Evolutionary conservation across 306 rosid genomes (phyloP), one percentile per base, ranked within the genome.

Genomic region (Trifolium subterraneum): DNA sequence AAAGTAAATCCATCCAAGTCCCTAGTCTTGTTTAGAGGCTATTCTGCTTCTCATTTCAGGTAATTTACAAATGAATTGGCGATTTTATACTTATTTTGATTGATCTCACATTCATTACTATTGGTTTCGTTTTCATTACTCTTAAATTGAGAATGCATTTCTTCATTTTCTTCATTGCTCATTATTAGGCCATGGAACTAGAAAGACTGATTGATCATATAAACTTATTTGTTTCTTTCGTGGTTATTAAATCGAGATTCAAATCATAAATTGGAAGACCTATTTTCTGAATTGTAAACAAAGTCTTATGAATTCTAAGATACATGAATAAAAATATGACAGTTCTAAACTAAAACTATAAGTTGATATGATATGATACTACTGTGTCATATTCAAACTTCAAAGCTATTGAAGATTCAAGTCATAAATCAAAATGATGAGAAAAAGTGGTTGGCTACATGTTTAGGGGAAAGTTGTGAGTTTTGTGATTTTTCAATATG

Each of bases 41-140:
- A 94, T 70, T 94, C 99, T 27, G 96, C 87, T 52, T 87, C 97
- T 64, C 99, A 94, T 83, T 94, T 92, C 78, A 94, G 99, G 99
- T 94, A 76, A 84, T 41, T 10, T 22, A 13, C 70, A 50, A 72
- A 31, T 18, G 48, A 27, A 50, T 78, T 20, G 45, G 44, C 22
- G 22, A 48, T 70, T 70, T 15, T 15, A 12, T 35, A 23, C 45
- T 60, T 47, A 27, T 20, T 44, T 7, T 76, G 79, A 12, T 7
- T 76, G 79, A 12, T 60, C 20, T 68, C 19, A 51, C 47, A 16
- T 35, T 16, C 13, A 14, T 44, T 25, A 58, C 48, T 44, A 3
- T 31, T 13, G 10, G 50, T 29, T 70, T 48, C 14, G 50, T 6
- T 54, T 77, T 66, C 65, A 19, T 65, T 51, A 18, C 74, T 44